These are phyloP conservation scores for Aquilaria agallochum DNA, from an alignment of 441 rosid species.

Conservation along the genomic window DNA sequence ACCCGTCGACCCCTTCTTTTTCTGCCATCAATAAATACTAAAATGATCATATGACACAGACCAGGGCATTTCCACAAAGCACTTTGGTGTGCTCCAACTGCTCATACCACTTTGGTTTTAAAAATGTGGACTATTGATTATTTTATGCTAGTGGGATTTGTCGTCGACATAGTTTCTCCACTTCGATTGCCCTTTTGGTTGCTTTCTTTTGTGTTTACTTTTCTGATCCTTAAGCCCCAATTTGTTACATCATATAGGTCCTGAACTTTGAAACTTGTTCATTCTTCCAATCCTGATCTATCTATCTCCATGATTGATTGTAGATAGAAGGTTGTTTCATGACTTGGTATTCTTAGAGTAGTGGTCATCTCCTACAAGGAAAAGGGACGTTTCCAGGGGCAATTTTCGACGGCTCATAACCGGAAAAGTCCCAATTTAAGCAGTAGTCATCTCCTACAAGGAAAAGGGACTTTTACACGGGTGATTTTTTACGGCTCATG, in stretches of 20 bases:
- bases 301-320: too few species aligned
- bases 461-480: too few species aligned
- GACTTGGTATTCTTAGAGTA: too few species aligned
- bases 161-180: conserved; percentile 43
- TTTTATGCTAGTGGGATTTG: conserved; percentile 40
- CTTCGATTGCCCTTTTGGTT: conserved; percentile 4
- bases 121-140: conserved; percentile 12
- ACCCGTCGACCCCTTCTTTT: conserved; percentile 5
- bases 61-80: conserved; percentile 15
- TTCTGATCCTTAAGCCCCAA: background rate
- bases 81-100: conserved; percentile 12
- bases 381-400: too few species aligned
- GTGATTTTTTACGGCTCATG: too few species aligned
- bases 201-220: background rate
- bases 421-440: too few species aligned
- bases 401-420: too few species aligned
- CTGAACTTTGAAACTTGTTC: background rate
- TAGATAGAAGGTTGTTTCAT: too few species aligned
- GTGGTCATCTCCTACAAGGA: too few species aligned
- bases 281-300: too few species aligned
- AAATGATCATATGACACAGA: background rate
- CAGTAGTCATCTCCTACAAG: too few species aligned
- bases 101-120: conserved; percentile 20
- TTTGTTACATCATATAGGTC: background rate
- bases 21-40: background rate